Evolutionary conservation across 768 basidiomycete genomes (phyloP), one percentile per base, ranked within the genome.

Genomic region (Solioccasus polychromus): DNA sequence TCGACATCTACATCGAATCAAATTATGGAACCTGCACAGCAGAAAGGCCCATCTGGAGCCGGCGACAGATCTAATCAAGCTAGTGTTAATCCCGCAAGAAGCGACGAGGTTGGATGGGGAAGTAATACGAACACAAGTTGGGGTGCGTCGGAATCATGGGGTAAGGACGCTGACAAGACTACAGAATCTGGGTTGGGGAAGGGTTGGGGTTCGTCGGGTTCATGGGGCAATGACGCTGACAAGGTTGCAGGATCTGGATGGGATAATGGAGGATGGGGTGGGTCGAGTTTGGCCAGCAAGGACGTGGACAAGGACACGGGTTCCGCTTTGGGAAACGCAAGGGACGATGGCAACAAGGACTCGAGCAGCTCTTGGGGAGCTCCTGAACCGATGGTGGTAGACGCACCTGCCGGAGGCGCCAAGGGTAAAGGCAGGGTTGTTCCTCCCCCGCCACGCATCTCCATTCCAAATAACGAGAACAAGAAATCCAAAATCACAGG

Each of bases 391-490:
- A 56, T 42, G 39, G 24, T 39, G 20, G 37, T 48, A 37, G 55
- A 55, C 37, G 34, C 35, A 2, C 44, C n/a, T 9, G 2, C 19
- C 6, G 28, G 39, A 20, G 20, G 15, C 47, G 36, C 29, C 17
- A 59, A 47, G 19, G 38, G 20, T 2, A 59, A 44, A 14, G 26
- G 47, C 24, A 65, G 37, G 19, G 19, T 12, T 19, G 44, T 51
- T 17, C 42, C 43, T 15, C 47, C 58, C 9, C 60, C 65, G 1
- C 65, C 62, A 22, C 62, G 65, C 18, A 52, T 59, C 17, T 52
- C 46, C 29, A 59, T 57, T 39, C 54, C 60, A 8, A 51, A 48
- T 12, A 44, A 42, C 31, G 58, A 52, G 5, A 40, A 35, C 43
- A 53, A 26, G 42, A 47, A 36, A 35, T 4, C 6, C 28, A 60